These are phyloP conservation scores for Spencermartinsiella europaea DNA, from an alignment of 805 yeast species.

Conservation along the genomic window DNA sequence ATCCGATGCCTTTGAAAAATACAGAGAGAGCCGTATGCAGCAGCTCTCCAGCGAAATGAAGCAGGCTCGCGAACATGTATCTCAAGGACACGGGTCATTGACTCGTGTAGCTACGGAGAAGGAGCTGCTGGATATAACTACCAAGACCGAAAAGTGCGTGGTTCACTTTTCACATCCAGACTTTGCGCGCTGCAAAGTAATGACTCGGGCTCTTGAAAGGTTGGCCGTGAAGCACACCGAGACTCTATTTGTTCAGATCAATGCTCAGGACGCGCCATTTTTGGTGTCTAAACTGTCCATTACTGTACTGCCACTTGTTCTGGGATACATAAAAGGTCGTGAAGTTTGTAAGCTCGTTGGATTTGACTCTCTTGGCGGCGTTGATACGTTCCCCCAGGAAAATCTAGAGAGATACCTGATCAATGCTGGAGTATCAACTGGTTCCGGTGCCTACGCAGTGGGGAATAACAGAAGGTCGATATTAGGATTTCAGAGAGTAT, in stretches of 20 bases:
- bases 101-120: constrained; percentile 46
- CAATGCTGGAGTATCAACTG: constrained; percentile 14
- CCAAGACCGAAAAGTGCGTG: constrained; percentile 39
- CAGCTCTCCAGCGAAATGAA: constrained; percentile 45
- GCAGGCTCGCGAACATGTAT: constrained; percentile 32
- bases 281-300: constrained; percentile 57
- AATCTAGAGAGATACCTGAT: constrained; percentile 41
- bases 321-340: constrained; percentile 54
- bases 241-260: constrained; percentile 42
- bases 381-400: constrained; percentile 43
- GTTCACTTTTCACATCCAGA: constrained; percentile 61
- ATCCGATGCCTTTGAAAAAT: constrained; percentile 41
- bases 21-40: constrained; percentile 60
- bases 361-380: constrained; percentile 51
- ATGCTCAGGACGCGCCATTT: constrained; percentile 67
- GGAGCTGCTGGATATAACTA: constrained; percentile 48
- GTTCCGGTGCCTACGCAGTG: background rate
- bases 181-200: constrained; percentile 54
- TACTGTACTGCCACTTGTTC: constrained; percentile 66
- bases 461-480: too few relatives aligned
- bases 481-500: background rate
- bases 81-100: constrained; percentile 43
- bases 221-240: constrained; percentile 56
- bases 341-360: constrained; percentile 64
- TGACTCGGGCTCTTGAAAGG: constrained; percentile 43